Percentiles rank a stretch among this genome's conserved stretches.
Evolutionary conservation across 163 green algal species (phyloP).

Genomic region (Coccomyxa subellipsoidea): DNA sequence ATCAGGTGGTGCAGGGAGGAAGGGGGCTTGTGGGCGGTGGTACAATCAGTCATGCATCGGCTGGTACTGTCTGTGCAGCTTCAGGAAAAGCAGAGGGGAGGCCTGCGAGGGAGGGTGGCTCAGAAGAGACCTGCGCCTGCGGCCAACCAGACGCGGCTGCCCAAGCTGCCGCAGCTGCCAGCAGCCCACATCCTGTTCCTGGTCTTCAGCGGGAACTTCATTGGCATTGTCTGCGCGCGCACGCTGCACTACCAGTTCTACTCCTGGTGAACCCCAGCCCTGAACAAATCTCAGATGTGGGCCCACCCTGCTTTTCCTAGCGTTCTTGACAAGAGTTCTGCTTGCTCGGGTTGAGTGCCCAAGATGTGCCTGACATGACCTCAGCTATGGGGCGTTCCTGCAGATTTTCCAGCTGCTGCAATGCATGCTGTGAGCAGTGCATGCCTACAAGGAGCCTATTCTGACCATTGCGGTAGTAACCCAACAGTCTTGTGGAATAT

Average conservation of each 20-base stretch:
- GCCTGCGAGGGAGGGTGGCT: neutral
- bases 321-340: neutral
- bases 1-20: slow-evolving; percentile 12
- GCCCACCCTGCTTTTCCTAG: too few species aligned
- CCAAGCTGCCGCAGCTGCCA: neutral
- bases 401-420: neutral
- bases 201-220: slow-evolving; percentile 74
- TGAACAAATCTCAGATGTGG: too few species aligned
- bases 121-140: neutral
- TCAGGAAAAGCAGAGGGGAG: neutral
- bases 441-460: neutral
- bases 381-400: neutral
- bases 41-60: neutral
- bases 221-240: slow-evolving; percentile 71
- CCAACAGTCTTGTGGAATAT: neutral
- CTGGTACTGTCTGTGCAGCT: neutral
- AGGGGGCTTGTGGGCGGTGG: neutral
- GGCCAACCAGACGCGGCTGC: neutral
- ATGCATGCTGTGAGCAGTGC: neutral
- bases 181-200: slow-evolving; percentile 34
- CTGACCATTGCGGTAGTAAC: neutral
- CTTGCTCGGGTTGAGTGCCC: neutral
- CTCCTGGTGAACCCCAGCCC: slow-evolving; percentile 43
- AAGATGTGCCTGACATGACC: neutral
- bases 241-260: slow-evolving; percentile 92